Evolutionary conservation across 2,329 filamentous ascomycete species (phyloP).

Genomic region (Penicillium sumatraense): DNA sequence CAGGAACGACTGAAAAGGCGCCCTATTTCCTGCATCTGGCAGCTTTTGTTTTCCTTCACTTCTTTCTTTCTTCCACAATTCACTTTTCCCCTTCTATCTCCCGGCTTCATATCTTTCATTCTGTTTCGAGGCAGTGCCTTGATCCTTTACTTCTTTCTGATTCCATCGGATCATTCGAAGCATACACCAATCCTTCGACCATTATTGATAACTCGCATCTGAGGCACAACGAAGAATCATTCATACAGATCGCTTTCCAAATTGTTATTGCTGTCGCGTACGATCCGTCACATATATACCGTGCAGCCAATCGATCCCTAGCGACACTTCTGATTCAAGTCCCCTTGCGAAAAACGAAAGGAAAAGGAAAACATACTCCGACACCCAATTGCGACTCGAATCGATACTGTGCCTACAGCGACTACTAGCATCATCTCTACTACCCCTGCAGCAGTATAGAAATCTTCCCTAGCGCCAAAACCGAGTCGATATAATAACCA

Average conservation of each 20-base stretch:
- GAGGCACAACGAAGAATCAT: not conserved
- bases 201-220: not conserved
- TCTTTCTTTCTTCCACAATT: not conserved
- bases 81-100: not conserved
- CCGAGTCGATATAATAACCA: not conserved
- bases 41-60: not conserved
- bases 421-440: not conserved
- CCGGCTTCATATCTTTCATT: not conserved
- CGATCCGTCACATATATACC: not conserved
- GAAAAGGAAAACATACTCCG: no score
- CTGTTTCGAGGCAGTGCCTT: not conserved
- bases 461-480: not conserved
- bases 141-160: not conserved
- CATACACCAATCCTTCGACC: not conserved
- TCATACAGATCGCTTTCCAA: conserved; percentile 4
- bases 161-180: not conserved
- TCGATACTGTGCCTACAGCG: not conserved
- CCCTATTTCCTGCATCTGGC: not conserved
- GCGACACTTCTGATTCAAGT: not conserved
- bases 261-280: not conserved
- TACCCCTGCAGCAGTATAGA: not conserved
- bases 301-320: not conserved
- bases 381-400: conserved; percentile 1
- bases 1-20: not conserved
- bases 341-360: not conserved